Conservation (phyloP, 2,329 filamentous ascomycete species). For the Fusarium proliferatum region DNA sequence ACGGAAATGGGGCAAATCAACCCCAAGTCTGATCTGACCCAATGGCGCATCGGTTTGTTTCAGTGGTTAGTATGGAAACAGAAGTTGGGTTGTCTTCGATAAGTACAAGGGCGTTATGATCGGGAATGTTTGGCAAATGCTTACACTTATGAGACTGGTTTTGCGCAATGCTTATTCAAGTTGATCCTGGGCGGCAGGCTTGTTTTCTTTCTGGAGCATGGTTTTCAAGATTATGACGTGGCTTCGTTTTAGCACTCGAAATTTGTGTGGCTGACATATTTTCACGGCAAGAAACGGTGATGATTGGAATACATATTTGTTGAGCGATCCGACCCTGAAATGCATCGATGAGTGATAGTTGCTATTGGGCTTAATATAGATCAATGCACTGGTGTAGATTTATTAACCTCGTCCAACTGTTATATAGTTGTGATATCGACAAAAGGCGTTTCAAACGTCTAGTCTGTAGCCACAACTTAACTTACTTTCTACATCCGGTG, state of each 20-base stretch:
- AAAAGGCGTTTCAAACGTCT: neutral
- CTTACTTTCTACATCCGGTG: neutral
- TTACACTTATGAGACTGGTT: constrained; percentile 25
- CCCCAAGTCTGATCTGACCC: constrained; percentile 34
- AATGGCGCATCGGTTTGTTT: constrained; percentile 29
- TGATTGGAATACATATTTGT: constrained; percentile 7
- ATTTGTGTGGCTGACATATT: neutral
- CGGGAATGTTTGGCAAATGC: constrained; percentile 12
- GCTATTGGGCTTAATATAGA: neutral
- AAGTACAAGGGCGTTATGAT: constrained; percentile 38
- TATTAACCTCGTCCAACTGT: neutral
- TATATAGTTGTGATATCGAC: neutral
- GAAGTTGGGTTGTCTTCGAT: constrained; percentile 17
- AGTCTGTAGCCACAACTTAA: neutral
- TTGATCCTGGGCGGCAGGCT: constrained; percentile 36
- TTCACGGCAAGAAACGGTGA: neutral
- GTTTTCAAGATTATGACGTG: constrained; percentile 35
- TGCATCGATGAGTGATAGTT: neutral
- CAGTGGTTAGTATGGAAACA: constrained; percentile 29
- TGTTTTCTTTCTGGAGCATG: constrained; percentile 34
- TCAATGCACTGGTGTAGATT: neutral
- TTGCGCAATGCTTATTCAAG: constrained; percentile 21
- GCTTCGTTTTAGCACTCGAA: constrained; percentile 16
- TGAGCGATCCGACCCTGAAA: neutral
- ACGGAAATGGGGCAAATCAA: constrained; percentile 43